Evolutionary conservation across 1,284 basidiomycete genomes (phyloP), one percentile per base, ranked within the genome.

Genomic region (Caloboletus firmus): DNA sequence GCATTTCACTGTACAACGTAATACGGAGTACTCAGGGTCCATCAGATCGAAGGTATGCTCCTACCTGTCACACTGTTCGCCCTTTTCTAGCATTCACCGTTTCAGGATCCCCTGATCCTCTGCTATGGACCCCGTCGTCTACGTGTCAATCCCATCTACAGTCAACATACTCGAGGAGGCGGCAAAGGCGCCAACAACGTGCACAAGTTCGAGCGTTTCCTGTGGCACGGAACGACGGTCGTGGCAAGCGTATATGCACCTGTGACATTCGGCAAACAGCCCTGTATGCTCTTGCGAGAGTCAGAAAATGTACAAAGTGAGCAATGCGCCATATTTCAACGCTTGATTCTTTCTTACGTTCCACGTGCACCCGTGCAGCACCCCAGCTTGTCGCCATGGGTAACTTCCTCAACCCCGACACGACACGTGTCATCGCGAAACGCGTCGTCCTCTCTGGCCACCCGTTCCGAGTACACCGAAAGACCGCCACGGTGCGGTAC

Each of bases 381-480:
- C 92, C 92, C 24, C 76, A 89, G 46, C 83, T 99, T 15, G 93
- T 99, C 50, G 95, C 93, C 8, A 93, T 83, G 77, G 97, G 97
- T 20, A 85, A 85, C 24, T 91, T 98, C 76, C 72, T 94, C 60
- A 89, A 89, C 60, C 84, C 95, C 1, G 94, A 97, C 70, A 93
- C 96, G 15, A 95, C 92, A 0, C 84, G 97, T 8, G 83, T 98
- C 71, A 83, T 96, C 57, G 88, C 93, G 45, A 99, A 99, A 73
- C 86, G 95, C 20, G 85, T 97, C 69, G 80, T 98, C 56, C 80
- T 99, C 28, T 95, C 95, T 1, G 96, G 96, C 0, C 95, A 98
- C 72, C 96, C 96, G 0, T 94, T 93, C 85, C 97, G 96, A 70
- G 88, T 98, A 5, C 96, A 99, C 79, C 95, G 95, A 71, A 96